Conservation (phyloP, 2,329 filamentous ascomycete species). For the Tolypocladium endophyticum region DNA sequence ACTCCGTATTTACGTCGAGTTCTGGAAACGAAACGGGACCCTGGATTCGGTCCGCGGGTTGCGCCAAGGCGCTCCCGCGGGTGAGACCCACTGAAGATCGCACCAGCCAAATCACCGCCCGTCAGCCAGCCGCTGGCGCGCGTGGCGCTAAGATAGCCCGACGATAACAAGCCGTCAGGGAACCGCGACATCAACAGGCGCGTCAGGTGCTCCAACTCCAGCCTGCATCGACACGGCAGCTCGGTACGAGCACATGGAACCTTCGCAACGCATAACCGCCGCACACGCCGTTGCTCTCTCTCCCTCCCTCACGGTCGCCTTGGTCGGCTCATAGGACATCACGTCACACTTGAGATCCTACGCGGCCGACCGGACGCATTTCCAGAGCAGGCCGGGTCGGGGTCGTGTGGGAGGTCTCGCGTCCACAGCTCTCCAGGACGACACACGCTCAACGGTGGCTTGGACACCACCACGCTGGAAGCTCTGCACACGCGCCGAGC, state of each 20-base stretch:
- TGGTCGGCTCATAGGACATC: neutral
- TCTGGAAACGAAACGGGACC: neutral
- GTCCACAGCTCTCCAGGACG: neutral
- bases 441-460: neutral
- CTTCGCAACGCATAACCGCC: neutral
- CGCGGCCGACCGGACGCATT: neutral
- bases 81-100: neutral
- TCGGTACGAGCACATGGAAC: neutral
- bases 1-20: neutral
- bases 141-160: neutral
- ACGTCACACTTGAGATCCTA: neutral
- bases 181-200: neutral
- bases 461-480: neutral
- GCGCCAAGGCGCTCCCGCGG: neutral
- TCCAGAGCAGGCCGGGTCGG: neutral
- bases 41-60: neutral
- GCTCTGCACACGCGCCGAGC: neutral
- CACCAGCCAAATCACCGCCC: neutral
- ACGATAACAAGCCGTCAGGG: neutral
- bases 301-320: neutral
- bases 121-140: neutral
- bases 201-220: neutral
- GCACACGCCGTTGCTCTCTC: neutral
- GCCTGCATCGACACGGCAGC: neutral
- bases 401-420: neutral